phyloP scores from a whole-genome alignment of 208 protist species.

The Leishmania martiniquensis region DNA sequence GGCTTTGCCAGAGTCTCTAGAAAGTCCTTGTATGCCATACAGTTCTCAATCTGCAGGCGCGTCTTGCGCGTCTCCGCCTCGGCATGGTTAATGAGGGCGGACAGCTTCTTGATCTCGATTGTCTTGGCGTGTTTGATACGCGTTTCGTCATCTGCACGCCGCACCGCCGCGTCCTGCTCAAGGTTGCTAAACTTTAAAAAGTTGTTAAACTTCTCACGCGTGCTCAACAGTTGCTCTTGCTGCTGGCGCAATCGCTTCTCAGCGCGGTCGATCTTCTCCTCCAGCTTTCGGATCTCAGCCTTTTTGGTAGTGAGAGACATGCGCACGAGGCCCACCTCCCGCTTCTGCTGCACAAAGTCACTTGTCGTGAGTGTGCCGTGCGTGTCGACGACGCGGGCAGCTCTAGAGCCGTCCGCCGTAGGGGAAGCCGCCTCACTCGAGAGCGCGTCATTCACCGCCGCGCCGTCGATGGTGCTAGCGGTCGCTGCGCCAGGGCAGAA shows the following conservation, averaged over 20 bases:
- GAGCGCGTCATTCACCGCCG: background rate
- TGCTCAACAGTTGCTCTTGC: slow-evolving; percentile 94
- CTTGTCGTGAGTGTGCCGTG: slow-evolving; percentile 56
- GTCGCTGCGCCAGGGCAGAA: slow-evolving; percentile 1
- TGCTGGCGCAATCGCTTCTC: slow-evolving; percentile 92
- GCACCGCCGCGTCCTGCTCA: slow-evolving; percentile 95
- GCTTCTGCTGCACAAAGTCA: slow-evolving; percentile 94
- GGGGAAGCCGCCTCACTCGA: background rate
- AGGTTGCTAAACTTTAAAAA: slow-evolving; percentile 96
- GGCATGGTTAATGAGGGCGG: slow-evolving; percentile 84
- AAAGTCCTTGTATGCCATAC: slow-evolving; percentile 92
- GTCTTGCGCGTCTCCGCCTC: slow-evolving; percentile 93
- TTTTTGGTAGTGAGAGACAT: slow-evolving; percentile 95
- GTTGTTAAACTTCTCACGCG: slow-evolving; percentile 93
- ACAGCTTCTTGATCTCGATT: slow-evolving; percentile 96
- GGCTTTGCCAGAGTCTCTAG: slow-evolving; percentile 91
- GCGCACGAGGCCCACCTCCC: slow-evolving; percentile 95
- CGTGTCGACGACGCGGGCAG: slow-evolving; percentile 13
- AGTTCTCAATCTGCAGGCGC: slow-evolving; percentile 92
- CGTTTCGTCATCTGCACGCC: slow-evolving; percentile 91
- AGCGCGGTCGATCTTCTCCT: slow-evolving; percentile 91
- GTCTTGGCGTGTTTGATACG: slow-evolving; percentile 93
- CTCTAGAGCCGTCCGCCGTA: background rate
- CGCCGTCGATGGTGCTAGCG: background rate
- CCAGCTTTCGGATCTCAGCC: slow-evolving; percentile 94